Conservation (phyloP, 257 asterid species). For the Henckelia pumila region DNA sequence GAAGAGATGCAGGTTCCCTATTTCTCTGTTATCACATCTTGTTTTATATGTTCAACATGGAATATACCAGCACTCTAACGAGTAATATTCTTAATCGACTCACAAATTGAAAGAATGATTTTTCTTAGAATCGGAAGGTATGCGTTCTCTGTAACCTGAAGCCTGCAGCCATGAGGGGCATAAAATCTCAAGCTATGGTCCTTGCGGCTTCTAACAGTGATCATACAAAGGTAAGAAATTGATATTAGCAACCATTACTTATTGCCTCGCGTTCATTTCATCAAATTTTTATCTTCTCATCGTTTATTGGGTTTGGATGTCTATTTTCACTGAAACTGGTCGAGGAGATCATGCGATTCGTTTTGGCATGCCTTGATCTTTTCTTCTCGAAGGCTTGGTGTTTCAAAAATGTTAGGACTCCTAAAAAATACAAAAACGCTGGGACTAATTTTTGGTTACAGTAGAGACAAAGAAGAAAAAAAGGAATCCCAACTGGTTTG, state of each 20-base stretch:
- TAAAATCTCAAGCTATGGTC: constrained; percentile 97
- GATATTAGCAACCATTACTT: constrained; percentile 1
- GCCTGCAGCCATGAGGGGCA: constrained; percentile 89
- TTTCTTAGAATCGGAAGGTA: constrained; percentile 79
- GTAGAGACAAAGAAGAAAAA: neutral
- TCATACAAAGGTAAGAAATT: constrained; percentile 60
- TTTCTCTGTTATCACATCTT: constrained; percentile 9
- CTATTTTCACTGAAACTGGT: neutral
- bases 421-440: too few species aligned
- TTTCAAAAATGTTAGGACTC: neutral
- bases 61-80: neutral
- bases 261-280: neutral
- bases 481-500: neutral
- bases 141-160: constrained; percentile 97
- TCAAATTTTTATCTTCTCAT: neutral
- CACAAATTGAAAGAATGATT: constrained; percentile 8
- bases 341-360: neutral
- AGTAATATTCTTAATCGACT: neutral
- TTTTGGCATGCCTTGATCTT: neutral
- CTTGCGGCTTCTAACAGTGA: constrained; percentile 85
- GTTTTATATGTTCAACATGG: neutral
- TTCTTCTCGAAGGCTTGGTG: neutral
- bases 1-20: constrained; percentile 87
- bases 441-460: too few species aligned
- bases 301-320: neutral